Evolutionary conservation across 345 rosid genomes (phyloP).

Genomic region (Eucalyptus virginea): DNA sequence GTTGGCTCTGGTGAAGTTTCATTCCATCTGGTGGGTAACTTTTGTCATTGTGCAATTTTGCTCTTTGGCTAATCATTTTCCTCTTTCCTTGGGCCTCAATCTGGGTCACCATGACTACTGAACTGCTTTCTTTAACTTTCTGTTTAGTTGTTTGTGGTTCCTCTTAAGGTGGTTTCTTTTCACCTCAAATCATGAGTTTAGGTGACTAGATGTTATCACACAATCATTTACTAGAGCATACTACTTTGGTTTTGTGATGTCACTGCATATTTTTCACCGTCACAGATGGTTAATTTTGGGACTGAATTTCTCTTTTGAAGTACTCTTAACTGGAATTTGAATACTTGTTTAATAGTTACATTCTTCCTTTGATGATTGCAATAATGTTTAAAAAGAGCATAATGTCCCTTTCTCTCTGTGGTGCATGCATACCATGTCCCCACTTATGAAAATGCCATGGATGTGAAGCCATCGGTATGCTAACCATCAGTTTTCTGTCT

Average conservation of each 20-base stretch:
- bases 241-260: neutral
- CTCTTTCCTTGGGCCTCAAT: neutral
- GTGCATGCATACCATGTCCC: neutral
- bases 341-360: neutral
- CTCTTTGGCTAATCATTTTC: neutral
- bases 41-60: neutral
- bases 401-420: neutral
- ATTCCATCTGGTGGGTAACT: constrained; percentile 62
- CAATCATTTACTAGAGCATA: neutral
- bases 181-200: neutral
- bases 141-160: neutral
- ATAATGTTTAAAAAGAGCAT: neutral
- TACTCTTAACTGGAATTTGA: neutral
- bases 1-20: constrained; percentile 87
- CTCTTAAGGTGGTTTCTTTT: neutral
- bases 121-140: neutral
- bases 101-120: neutral
- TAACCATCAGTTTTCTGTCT: neutral
- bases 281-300: neutral
- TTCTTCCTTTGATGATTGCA: neutral
- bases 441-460: neutral
- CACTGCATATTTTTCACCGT: neutral
- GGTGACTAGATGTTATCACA: neutral
- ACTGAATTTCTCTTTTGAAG: neutral
- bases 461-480: neutral